A percentile compares a stretch with the other conserved stretches of the same genome.
phyloP scores from a whole-genome alignment of 1,139 yeast species.

The Debaryomyces sp. region DNA sequence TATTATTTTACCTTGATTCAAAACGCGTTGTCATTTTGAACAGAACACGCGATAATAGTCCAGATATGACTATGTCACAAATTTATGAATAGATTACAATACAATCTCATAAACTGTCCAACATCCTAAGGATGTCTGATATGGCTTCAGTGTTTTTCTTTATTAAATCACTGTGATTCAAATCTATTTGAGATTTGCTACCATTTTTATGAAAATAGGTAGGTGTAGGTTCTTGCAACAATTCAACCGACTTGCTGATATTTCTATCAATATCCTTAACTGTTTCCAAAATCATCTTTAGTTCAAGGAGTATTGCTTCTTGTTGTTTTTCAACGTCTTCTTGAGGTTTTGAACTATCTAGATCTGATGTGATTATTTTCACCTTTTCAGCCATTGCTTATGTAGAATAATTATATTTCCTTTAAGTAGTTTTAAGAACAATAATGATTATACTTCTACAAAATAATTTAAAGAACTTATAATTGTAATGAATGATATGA shows the following conservation, averaged over 20 bases:
- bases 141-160: slow-evolving; percentile 18
- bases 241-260: slow-evolving; percentile 26
- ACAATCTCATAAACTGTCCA: slow-evolving; percentile 8
- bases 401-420: not conserved
- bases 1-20: not conserved
- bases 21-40: slow-evolving; percentile 7
- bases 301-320: slow-evolving; percentile 30
- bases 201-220: not conserved
- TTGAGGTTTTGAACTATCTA: not conserved
- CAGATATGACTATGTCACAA: not conserved
- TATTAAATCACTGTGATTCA: slow-evolving; percentile 17
- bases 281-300: slow-evolving; percentile 36
- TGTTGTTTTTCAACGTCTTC: slow-evolving; percentile 18
- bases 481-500: not conserved
- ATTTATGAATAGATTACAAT: not conserved
- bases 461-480: not conserved
- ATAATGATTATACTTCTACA: not conserved
- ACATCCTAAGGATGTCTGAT: slow-evolving; percentile 15
- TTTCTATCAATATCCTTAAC: slow-evolving; percentile 32
- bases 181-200: slow-evolving; percentile 5
- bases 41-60: slow-evolving; percentile 7
- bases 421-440: not conserved
- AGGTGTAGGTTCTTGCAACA: slow-evolving; percentile 14
- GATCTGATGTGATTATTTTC: not conserved
- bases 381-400: not conserved